These are phyloP conservation scores for Begonia loranthoides DNA, from an alignment of 306 rosid species.

Conservation along the genomic window DNA sequence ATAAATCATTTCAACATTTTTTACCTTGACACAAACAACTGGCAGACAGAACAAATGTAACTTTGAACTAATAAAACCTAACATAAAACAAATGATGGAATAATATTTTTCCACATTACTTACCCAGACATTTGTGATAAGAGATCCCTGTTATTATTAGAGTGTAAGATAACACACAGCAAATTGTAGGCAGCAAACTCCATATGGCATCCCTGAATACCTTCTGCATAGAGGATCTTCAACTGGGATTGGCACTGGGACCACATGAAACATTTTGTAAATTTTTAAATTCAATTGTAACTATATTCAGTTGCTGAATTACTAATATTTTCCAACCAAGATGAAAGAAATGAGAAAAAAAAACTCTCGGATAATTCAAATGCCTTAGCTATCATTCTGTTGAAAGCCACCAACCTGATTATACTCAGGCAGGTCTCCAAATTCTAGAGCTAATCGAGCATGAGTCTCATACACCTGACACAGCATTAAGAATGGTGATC, in stretches of 20 bases:
- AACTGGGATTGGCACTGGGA: constrained; percentile 93
- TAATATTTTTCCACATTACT: constrained; percentile 3
- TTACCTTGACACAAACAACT: too few species aligned
- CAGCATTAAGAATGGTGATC: too few species aligned
- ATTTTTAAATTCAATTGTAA: neutral
- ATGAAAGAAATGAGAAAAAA: too few species aligned
- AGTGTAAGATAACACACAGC: constrained; percentile 85
- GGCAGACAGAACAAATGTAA: too few species aligned
- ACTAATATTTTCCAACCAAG: too few species aligned
- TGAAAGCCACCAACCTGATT: constrained; percentile 55
- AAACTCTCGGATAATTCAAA: neutral
- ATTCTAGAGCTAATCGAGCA: constrained; percentile 78
- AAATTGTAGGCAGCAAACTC: constrained; percentile 96
- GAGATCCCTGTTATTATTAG: constrained; percentile 82
- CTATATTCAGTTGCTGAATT: neutral
- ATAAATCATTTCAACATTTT: too few species aligned
- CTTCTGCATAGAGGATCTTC: constrained; percentile 71
- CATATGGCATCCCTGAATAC: constrained; percentile 78
- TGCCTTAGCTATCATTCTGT: neutral
- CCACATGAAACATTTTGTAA: constrained; percentile 12
- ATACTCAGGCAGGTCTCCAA: constrained; percentile 88
- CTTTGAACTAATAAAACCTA: too few species aligned
- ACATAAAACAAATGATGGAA: too few species aligned
- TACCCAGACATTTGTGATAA: constrained; percentile 80
- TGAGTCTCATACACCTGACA: constrained; percentile 91